Evolutionary conservation across 2,329 filamentous ascomycete genomes (phyloP), one percentile per base, ranked within the genome.

Genomic region (Penicillium freii): DNA sequence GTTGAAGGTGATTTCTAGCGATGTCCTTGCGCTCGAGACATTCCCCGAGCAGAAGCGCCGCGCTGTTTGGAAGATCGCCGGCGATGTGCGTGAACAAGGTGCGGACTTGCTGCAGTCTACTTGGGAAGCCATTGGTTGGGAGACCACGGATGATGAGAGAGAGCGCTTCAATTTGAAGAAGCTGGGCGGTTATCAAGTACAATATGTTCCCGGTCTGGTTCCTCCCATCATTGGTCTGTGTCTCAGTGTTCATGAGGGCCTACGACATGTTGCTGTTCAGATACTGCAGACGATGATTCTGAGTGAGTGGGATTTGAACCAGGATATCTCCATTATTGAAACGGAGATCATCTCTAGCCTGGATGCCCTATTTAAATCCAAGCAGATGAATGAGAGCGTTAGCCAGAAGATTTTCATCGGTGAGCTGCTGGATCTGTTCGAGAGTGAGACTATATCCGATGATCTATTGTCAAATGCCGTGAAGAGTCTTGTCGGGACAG

Each of bases 41-140:
- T 97, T 97, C 70, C 92, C 94, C 0, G 95, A 99, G 73, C 94
- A 99, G 76, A 99, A 97, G 77, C 83, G 94, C 45, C 82, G 94
- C 54, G 93, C 94, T 0, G 93, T 97, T 1, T 99, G 95, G 94
- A 99, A 97, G 78, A 97, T 99, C 71, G 94, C 93, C 4, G 94
- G 94, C 6, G 95, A 99, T 75, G 91, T 99, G 50, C 85, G 94
- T 55, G 92, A 97, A 73, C 84, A 91, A 63, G 94, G 95, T 17
- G 93, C 94, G 4, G 90, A 93, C 50, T 80, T 99, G 9, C 79
- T 99, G 34, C 86, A 89, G 59, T 84, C 86, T 29, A 93, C 89
- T 6, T 99, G 94, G 94, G 91, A 96, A 70, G 90, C 92, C 19
- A 95, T 99, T 60, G 94, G 95, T 13, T 99, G 94, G 94, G 93